A percentile compares a stretch with the other conserved stretches of the same genome.
Evolutionary conservation across 805 yeast species (phyloP).

Genomic region (Lipomyces starkeyi): DNA sequence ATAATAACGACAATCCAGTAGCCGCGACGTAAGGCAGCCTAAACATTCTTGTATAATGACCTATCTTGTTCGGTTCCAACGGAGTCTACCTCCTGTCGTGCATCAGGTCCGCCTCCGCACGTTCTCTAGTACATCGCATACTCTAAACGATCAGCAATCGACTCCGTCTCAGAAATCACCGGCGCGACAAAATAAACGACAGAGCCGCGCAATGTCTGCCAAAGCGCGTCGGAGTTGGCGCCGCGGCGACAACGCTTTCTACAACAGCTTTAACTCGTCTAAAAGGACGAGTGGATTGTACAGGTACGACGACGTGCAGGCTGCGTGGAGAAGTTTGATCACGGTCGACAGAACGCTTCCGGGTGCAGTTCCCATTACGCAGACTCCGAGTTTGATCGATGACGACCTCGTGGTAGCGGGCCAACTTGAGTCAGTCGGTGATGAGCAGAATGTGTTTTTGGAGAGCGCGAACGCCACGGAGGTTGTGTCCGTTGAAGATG

Average conservation of each 20-base stretch:
- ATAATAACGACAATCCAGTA: too few species aligned
- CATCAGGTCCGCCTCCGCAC: background rate
- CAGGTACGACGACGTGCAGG: background rate
- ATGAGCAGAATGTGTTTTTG: background rate
- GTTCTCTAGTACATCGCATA: background rate
- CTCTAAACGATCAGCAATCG: background rate
- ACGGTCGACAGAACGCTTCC: background rate
- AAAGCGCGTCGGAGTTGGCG: background rate
- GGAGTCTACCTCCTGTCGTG: background rate
- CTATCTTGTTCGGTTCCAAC: background rate
- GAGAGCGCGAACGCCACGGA: background rate
- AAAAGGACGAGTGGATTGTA: background rate
- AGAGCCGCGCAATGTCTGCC: background rate
- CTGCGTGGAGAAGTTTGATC: slow-evolving; percentile 1
- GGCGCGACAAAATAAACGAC: background rate
- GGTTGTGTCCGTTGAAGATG: background rate
- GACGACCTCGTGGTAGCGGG: background rate
- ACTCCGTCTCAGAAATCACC: background rate
- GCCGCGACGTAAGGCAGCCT: too few species aligned
- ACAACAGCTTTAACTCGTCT: background rate
- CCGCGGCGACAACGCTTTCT: background rate
- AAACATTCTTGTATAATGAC: background rate
- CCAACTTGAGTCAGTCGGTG: background rate
- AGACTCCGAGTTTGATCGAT: background rate
- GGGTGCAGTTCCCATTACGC: background rate